A percentile compares a stretch with the other conserved stretches of the same genome.
Conservation (phyloP, 805 yeast species). For the Candida michaelii region DNA sequence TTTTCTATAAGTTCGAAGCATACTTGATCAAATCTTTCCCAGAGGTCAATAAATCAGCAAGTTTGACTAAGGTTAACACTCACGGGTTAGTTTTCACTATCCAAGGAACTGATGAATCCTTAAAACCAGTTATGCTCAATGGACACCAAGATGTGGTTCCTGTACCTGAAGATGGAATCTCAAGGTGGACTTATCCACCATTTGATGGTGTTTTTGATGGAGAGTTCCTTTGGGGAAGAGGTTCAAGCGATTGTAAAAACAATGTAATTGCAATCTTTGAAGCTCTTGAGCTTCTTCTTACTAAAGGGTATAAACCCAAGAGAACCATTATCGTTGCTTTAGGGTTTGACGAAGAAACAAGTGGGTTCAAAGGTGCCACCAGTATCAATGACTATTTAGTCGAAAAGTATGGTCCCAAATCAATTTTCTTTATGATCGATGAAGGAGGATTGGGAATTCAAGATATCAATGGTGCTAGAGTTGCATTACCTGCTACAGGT, state of each 20-base stretch:
- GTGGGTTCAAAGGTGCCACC: slow-evolving; percentile 64
- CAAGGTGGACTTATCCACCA: slow-evolving; percentile 68
- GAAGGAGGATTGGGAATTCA: slow-evolving; percentile 63
- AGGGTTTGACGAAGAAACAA: slow-evolving; percentile 80
- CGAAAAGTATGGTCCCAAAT: slow-evolving; percentile 57
- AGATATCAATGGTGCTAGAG: slow-evolving; percentile 48
- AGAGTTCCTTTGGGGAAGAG: slow-evolving; percentile 70
- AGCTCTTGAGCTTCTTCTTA: slow-evolving; percentile 57
- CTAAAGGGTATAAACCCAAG: slow-evolving; percentile 52
- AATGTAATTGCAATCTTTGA: slow-evolving; percentile 65
- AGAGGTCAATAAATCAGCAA: slow-evolving; percentile 42
- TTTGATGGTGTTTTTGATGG: slow-evolving; percentile 63
- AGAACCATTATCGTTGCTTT: slow-evolving; percentile 64
- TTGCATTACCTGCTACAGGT: slow-evolving; percentile 52
- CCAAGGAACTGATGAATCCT: slow-evolving; percentile 49
- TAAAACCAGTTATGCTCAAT: slow-evolving; percentile 66
- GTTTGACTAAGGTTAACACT: slow-evolving; percentile 57
- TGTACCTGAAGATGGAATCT: slow-evolving; percentile 55
- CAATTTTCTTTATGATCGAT: slow-evolving; percentile 63
- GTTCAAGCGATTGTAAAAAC: slow-evolving; percentile 75
- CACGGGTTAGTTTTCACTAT: slow-evolving; percentile 65
- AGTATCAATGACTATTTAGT: slow-evolving; percentile 46
- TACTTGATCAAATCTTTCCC: slow-evolving; percentile 60
- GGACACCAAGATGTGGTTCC: slow-evolving; percentile 87
- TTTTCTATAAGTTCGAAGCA: slow-evolving; percentile 44